Percentiles rank a stretch among this genome's conserved stretches.
Evolutionary conservation across 2,329 filamentous ascomycete genomes (phyloP).

Genomic region (Aspergillus ochraceoroseus): DNA sequence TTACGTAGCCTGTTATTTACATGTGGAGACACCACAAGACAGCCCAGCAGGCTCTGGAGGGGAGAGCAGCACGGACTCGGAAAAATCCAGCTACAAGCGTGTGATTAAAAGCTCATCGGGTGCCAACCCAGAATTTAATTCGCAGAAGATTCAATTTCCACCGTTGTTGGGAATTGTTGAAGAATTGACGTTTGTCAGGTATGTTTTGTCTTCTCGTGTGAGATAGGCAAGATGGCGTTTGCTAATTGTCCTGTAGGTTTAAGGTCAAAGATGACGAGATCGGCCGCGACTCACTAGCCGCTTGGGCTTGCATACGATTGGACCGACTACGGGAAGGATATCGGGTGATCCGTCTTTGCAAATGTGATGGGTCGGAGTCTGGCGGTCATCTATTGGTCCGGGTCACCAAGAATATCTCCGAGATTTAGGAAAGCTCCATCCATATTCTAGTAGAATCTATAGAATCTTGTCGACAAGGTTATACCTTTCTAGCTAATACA

Average conservation of each 20-base stretch:
- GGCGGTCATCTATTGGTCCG: conserved; percentile 69
- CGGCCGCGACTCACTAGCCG: conserved; percentile 69
- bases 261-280: conserved; percentile 85
- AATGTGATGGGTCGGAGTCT: conserved; percentile 61
- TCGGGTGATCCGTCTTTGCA: conserved; percentile 69
- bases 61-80: conserved; percentile 44
- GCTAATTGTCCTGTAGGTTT: conserved; percentile 51
- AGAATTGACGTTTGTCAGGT: conserved; percentile 69
- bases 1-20: conserved; percentile 72
- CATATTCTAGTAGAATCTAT: too few relatives aligned
- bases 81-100: conserved; percentile 51
- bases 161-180: conserved; percentile 56
- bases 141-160: conserved; percentile 56
- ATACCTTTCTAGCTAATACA: too few relatives aligned
- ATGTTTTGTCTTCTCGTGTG: conserved; percentile 36
- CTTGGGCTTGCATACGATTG: conserved; percentile 83
- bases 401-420: conserved; percentile 54
- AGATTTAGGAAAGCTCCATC: too few relatives aligned
- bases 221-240: conserved; percentile 1
- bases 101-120: conserved; percentile 54
- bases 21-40: conserved; percentile 64
- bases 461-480: too few relatives aligned
- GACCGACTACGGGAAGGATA: conserved; percentile 73
- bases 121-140: conserved; percentile 61
- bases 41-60: conserved; percentile 43